Conservation (phyloP, 2,329 filamentous ascomycete species). For the Rosellinia necatrix region DNA sequence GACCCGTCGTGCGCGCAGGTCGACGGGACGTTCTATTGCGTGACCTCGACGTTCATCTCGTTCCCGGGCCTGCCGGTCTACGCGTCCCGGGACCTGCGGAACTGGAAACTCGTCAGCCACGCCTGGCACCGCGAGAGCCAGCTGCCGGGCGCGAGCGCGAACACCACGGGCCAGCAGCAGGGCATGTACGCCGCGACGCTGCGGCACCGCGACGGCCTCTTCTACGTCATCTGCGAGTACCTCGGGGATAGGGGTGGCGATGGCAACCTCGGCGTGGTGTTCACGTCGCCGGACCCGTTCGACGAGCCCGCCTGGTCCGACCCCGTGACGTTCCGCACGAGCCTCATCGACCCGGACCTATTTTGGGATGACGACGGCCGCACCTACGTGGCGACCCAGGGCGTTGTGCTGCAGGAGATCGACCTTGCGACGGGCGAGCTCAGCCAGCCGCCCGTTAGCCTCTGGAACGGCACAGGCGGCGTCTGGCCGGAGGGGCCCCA, state of each 20-base stretch:
- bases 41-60: constrained; percentile 55
- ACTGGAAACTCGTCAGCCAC: constrained; percentile 52
- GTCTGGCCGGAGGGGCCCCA: constrained; percentile 52
- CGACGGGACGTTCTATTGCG: constrained; percentile 55
- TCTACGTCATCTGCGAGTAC: constrained; percentile 42
- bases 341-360: constrained; percentile 48
- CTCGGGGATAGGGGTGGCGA: constrained; percentile 25
- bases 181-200: constrained; percentile 44
- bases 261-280: constrained; percentile 37
- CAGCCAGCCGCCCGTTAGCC: constrained; percentile 35
- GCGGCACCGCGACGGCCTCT: constrained; percentile 37
- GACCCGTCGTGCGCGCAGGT: constrained; percentile 49
- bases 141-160: constrained; percentile 44
- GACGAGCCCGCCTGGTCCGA: constrained; percentile 47
- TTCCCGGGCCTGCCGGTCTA: constrained; percentile 60
- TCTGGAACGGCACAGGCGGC: constrained; percentile 53
- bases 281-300: constrained; percentile 48
- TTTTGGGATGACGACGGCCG: constrained; percentile 47
- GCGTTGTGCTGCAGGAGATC: constrained; percentile 40
- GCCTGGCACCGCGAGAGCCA: constrained; percentile 48
- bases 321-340: constrained; percentile 40
- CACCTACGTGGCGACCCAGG: constrained; percentile 44
- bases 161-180: constrained; percentile 38
- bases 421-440: constrained; percentile 44
- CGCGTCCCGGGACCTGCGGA: constrained; percentile 54